Base-by-base conservation (phyloP, 805 yeast species). In the Wickerhamiella sergipiensis region DNA sequence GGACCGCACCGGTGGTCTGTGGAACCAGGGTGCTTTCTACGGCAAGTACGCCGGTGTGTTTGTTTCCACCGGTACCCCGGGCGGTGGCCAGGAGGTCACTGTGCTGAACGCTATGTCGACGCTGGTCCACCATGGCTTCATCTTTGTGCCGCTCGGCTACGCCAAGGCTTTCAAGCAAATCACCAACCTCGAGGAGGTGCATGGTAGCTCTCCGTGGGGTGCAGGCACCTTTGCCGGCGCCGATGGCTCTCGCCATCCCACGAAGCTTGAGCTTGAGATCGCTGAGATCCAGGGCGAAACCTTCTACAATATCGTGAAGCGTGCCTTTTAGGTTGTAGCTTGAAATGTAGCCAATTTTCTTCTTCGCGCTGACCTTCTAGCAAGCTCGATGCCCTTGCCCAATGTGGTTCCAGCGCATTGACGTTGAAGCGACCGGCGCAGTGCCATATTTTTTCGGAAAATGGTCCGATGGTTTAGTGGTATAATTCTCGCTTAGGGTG, bases 151-250 rank as follows among this genome's bases (percentile, higher is more conserved):
- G 54, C 72, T 85, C 58, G 95, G 95, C 54, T 85, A 80, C 70
- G 75, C 72, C 55, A 65, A 71, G 54, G 70, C 75, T 4, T 81
- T 80, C 66, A 73, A 75, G 10, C 73, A 74, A 57, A 61, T 81
- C 56, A 67, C 83, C 43, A 73, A 72, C 67, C 61, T 81, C 44
- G 76, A 73, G 2, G 87, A 83, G 69, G 73, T 78, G 47, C 94
- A 83, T 64, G 95, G 95, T 57, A 85, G 84, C 51, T 77, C 88
- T 21, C 78, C 95, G 45, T 86, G 88, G 87, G 95, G 95, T 65
- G 83, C 95, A 33, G 95, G 95, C 58, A 70, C 85, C 39, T 71
- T 75, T 61, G 88, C 95, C 29, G 85, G 79, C 47, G 71, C 75
- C 48, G 90, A 83, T 62, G 95, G 94, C 48, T 76, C 84, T 7